Evolutionary conservation across 257 asterid genomes (phyloP).

Genomic region (Capsicum chinense): DNA sequence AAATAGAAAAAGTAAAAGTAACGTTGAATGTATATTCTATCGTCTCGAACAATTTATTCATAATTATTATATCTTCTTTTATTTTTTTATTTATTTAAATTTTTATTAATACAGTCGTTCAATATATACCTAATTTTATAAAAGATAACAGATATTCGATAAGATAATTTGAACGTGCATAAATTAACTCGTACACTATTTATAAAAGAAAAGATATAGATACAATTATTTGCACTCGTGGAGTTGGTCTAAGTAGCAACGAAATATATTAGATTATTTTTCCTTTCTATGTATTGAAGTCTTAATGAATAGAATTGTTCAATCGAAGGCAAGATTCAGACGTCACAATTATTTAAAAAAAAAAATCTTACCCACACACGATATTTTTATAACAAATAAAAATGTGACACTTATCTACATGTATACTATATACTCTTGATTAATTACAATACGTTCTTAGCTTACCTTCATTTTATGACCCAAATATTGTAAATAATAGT

Average conservation of each 20-base stretch:
- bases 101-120: too few species aligned
- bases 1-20: conserved; percentile 8
- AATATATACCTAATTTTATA: too few species aligned
- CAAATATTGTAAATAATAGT: background rate
- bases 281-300: background rate
- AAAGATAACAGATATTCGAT: background rate
- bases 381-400: background rate
- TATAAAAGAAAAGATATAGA: background rate
- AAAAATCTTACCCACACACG: too few species aligned
- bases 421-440: background rate
- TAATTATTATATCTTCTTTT: too few species aligned
- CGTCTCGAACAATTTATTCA: background rate
- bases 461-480: background rate
- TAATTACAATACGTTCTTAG: background rate
- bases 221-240: background rate
- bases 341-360: too few species aligned
- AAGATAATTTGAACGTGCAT: background rate
- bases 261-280: background rate
- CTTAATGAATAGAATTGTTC: background rate
- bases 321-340: too few species aligned
- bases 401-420: background rate
- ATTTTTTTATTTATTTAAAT: too few species aligned
- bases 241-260: rapidly evolving
- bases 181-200: background rate
- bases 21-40: background rate